Evolutionary conservation across 2,329 filamentous ascomycete genomes (phyloP), one percentile per base, ranked within the genome.

Genomic region (Aureobasidium mangrovei): DNA sequence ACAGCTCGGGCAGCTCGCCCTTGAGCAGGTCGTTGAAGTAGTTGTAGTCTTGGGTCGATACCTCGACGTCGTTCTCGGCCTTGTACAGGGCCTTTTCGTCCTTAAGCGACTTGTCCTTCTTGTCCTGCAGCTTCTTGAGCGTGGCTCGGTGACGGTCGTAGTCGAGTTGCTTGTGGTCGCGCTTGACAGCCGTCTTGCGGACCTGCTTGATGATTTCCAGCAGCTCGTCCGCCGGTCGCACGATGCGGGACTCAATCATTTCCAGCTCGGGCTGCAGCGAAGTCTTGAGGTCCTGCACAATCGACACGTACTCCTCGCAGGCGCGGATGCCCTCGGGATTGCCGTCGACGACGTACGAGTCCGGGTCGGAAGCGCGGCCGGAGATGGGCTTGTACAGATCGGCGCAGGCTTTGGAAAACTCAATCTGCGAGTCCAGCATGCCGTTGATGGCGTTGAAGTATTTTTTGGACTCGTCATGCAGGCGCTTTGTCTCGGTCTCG

Each of bases 331-430:
- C 93, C 67, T 95, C 93, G 1, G 86, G 83, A 67, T 96, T 97
- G 54, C 90, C 90, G 70, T 95, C 86, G 42, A 85, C 77, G 53
- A 86, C 79, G 60, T 88, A 80, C 7, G 87, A 87, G 64, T 91
- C 85, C 7, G 93, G 93, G 70, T 98, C 93, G 43, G 91, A 97
- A 71, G 94, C 81, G 67, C 93, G 86, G 54, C 93, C 93, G 54
- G 91, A 96, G 64, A 98, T 98, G 62, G 93, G 93, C 70, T 95
- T 95, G 78, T 98, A 98, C 65, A 98, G 86, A 71, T 98, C 93
- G 60, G 86, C 85, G 76, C 95, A 91, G 61, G 91, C 88, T 73
- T 95, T 83, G 63, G 91, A 95, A 75, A 98, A 98, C 69, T 95
- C 91, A 72, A 98, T 97, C 75, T 98, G 93, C 73, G 97, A 91